Conservation (phyloP, 106 monocot species). For the Alisma plantagoaquatica region DNA sequence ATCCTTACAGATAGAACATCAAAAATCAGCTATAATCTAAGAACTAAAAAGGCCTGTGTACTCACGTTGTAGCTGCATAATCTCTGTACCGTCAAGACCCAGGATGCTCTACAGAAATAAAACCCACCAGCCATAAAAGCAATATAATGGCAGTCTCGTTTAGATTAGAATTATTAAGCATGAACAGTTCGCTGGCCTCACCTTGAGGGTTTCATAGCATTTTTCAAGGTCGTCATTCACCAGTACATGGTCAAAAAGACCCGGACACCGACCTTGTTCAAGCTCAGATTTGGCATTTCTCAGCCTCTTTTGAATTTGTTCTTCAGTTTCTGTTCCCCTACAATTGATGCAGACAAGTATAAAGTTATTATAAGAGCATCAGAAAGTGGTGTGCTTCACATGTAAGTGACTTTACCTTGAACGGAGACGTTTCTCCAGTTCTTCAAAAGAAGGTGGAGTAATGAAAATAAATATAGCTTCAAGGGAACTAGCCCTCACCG, state of each 20-base stretch:
- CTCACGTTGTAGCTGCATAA: slow-evolving; percentile 31
- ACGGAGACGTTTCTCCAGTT: slow-evolving; percentile 85
- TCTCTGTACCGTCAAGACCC: slow-evolving; percentile 26
- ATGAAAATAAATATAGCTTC: slow-evolving; percentile 89
- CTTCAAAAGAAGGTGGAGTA: slow-evolving; percentile 78
- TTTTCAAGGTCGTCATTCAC: slow-evolving; percentile 82
- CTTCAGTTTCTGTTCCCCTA: slow-evolving; percentile 95
- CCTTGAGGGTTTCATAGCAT: slow-evolving; percentile 79
- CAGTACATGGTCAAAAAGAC: slow-evolving; percentile 70
- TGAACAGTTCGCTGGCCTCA: slow-evolving; percentile 2
- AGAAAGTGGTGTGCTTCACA: neutral
- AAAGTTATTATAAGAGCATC: neutral
- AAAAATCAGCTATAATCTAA: neutral
- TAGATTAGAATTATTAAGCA: neutral
- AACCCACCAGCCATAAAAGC: neutral
- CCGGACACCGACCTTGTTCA: slow-evolving; percentile 46
- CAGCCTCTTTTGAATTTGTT: slow-evolving; percentile 83
- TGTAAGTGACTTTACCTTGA: slow-evolving; percentile 28
- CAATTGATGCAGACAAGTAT: neutral
- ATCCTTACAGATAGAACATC: neutral
- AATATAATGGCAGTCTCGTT: neutral
- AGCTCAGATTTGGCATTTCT: slow-evolving; percentile 72
- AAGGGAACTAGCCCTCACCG: slow-evolving; percentile 72
- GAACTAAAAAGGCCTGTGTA: neutral
- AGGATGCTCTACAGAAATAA: slow-evolving; percentile 47